phyloP scores from a whole-genome alignment of 768 basidiomycete species.

The Mycena rosella region DNA sequence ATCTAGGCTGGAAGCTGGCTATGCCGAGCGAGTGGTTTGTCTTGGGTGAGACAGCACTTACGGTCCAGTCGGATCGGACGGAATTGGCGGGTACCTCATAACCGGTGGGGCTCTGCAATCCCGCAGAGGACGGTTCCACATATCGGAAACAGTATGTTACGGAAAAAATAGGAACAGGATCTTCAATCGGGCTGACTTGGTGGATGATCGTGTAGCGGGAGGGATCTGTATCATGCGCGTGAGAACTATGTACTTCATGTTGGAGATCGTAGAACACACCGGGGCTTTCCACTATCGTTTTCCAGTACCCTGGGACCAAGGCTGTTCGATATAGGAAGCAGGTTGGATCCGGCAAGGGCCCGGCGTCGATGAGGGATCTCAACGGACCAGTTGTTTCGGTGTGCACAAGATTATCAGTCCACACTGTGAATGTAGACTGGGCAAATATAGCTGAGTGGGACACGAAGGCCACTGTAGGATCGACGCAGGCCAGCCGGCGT shows the following conservation, averaged over 20 bases:
- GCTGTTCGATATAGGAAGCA: not conserved
- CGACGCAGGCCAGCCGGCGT: not conserved
- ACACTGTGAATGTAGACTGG: not conserved
- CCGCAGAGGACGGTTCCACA: too few relatives aligned
- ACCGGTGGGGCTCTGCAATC: too few relatives aligned
- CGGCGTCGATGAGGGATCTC: not conserved
- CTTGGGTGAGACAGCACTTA: too few relatives aligned
- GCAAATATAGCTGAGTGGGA: not conserved
- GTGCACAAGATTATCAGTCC: not conserved
- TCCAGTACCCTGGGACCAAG: not conserved
- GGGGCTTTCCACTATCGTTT: not conserved
- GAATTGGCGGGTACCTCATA: too few relatives aligned
- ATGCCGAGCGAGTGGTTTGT: too few relatives aligned
- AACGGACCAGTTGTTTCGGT: not conserved
- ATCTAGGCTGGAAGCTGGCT: too few relatives aligned
- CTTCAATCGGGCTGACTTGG: not conserved
- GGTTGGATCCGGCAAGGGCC: not conserved
- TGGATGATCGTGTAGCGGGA: too few relatives aligned
- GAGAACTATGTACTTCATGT: not conserved
- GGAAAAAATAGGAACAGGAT: not conserved
- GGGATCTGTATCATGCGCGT: not conserved
- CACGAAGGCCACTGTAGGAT: conserved; percentile 2
- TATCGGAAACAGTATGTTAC: not conserved
- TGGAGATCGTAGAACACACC: not conserved
- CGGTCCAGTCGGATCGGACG: too few relatives aligned